Evolutionary conservation across 768 basidiomycete genomes (phyloP), one percentile per base, ranked within the genome.

Genomic region (Punctularia strigosozonata): DNA sequence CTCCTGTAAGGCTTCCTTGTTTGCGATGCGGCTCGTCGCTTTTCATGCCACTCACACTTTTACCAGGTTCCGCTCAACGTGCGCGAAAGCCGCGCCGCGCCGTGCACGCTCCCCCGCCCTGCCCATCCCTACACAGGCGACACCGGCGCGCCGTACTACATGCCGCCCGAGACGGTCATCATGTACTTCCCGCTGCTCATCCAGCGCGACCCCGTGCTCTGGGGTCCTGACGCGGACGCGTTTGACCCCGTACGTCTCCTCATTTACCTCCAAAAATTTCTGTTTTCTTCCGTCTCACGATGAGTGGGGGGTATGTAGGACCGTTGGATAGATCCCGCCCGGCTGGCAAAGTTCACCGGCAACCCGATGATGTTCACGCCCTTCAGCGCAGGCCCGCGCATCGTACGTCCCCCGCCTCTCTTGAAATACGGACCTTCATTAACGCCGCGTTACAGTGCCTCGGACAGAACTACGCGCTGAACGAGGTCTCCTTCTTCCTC

Each of bases 211-310:
- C 62, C 65, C 31, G 66, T 62, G 14, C 58, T 84, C 0, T 89
- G 85, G 86, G 86, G 86, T 2, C 49, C 62, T 0, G 80, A 87
- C 44, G 83, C 84, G 0, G 70, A 83, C 49, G 67, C 66, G n/a
- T 90, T 87, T 52, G 71, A 81, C 40, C 83, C 83, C n/a, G n/a
- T n/a, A n/a, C n/a, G n/a, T n/a, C n/a, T n/a, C n/a, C n/a, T n/a
- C n/a, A n/a, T n/a, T n/a, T n/a, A n/a, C n/a, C n/a, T n/a, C n/a
- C n/a, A n/a, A n/a, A n/a, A n/a, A n/a, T n/a, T n/a, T n/a, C n/a
- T n/a, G n/a, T n/a, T n/a, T n/a, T n/a, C n/a, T n/a, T n/a, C n/a
- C n/a, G n/a, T n/a, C n/a, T n/a, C n/a, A n/a, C n/a, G n/a, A n/a
- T n/a, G n/a, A n/a, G n/a, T n/a, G n/a, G n/a, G n/a, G n/a, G n/a